Conservation (phyloP, 2,329 filamentous ascomycete species). For the Colletotrichum godetiae region DNA sequence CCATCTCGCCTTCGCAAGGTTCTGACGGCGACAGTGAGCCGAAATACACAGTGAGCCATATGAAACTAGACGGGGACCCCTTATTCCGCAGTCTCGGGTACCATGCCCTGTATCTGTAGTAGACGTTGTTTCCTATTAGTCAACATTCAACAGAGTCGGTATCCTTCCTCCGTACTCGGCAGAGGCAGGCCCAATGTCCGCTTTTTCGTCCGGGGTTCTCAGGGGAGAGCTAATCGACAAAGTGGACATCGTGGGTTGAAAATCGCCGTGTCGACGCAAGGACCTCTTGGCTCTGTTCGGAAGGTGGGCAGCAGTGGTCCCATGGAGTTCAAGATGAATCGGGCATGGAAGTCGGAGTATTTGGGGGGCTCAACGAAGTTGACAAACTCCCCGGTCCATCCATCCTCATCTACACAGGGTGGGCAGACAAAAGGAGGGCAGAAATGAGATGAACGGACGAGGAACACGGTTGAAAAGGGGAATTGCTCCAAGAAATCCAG, state of each 20-base stretch:
- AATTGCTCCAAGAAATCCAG: conserved; percentile 8
- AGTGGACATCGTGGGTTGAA: not conserved
- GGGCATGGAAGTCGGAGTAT: not conserved
- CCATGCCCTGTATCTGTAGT: not conserved
- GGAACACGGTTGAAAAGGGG: not conserved
- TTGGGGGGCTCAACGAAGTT: not conserved
- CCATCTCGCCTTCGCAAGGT: not conserved
- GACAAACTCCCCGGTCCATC: not conserved
- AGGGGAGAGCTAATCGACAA: not conserved
- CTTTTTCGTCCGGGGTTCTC: not conserved
- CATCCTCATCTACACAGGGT: not conserved
- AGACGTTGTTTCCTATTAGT: not conserved
- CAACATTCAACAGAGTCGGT: not conserved
- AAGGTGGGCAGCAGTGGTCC: not conserved
- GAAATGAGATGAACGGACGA: not conserved
- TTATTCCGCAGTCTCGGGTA: not conserved
- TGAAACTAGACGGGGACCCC: not conserved
- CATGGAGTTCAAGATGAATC: not conserved
- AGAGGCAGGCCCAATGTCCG: not conserved
- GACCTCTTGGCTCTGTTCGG: not conserved
- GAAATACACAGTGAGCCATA: not conserved
- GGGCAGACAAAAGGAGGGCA: not conserved
- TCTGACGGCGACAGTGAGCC: not conserved
- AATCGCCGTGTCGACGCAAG: not conserved
- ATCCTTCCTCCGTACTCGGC: not conserved